Conservation (phyloP, 164 flowering plant genomes). For the Pachysandra terminalis region DNA sequence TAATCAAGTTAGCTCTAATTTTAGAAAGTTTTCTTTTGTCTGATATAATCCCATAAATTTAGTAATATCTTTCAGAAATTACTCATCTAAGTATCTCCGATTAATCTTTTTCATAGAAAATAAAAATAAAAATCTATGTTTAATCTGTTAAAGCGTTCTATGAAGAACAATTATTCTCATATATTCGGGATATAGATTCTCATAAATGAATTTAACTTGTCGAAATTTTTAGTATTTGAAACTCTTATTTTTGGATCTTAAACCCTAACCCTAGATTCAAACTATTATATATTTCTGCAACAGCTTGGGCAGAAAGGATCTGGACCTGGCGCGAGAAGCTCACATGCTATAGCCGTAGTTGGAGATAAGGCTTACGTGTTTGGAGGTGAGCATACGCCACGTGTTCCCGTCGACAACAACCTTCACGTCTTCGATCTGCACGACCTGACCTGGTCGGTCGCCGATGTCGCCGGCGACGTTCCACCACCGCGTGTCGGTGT, state of each 20-base stretch:
- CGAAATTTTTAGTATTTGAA: background rate
- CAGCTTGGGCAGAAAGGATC: conserved; percentile 71
- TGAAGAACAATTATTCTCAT: no score
- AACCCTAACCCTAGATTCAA: no score
- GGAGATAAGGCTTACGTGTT: conserved; percentile 77
- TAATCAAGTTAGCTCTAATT: background rate
- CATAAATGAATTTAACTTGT: background rate
- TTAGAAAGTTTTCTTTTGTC: background rate
- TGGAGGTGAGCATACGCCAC: conserved; percentile 84
- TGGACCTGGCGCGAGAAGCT: conserved; percentile 88
- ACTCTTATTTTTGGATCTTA: background rate
- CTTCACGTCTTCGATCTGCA: conserved; percentile 69
- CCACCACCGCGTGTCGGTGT: conserved; percentile 98
- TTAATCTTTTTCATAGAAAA: no score
- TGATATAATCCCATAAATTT: background rate
- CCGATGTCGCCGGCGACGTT: conserved; percentile 56
- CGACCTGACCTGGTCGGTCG: conserved; percentile 62
- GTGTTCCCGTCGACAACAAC: conserved; percentile 85
- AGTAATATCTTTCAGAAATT: background rate
- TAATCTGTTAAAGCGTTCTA: no score
- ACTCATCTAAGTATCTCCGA: background rate
- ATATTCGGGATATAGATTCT: no score
- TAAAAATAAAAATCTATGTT: no score
- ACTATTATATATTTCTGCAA: no score
- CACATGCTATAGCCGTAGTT: conserved; percentile 76